Evolutionary conservation across 192 early-diverging fungal genomes (phyloP).

Genomic region (Backusella circina): DNA sequence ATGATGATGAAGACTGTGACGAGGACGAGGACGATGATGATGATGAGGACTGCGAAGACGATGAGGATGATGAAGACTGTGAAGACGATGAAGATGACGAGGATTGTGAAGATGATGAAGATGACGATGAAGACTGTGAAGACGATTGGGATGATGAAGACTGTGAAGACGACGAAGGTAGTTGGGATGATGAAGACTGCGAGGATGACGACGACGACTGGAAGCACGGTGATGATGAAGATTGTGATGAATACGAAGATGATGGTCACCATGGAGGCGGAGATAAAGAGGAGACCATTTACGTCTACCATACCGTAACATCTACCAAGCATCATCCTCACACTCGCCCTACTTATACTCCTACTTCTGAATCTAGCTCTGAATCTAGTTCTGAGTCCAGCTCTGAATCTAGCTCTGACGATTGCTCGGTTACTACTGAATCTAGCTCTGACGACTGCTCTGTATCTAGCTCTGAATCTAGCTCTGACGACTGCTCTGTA

Average conservation of each 20-base stretch:
- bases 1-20: neutral
- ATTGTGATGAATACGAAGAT: neutral
- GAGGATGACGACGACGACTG: neutral
- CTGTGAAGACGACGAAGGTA: neutral
- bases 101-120: neutral
- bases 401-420: neutral
- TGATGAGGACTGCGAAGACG: neutral
- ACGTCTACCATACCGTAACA: conserved; percentile 12
- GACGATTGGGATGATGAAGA: neutral
- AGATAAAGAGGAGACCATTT: neutral
- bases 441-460: neutral
- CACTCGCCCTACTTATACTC: neutral
- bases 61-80: neutral
- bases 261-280: neutral
- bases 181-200: neutral
- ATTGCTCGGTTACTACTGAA: too few relatives aligned
- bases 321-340: neutral
- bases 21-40: neutral
- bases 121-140: neutral
- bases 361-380: neutral
- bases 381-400: neutral
- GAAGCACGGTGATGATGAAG: neutral
- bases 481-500: neutral
- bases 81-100: neutral
- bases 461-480: neutral